Percentiles rank a stretch among this genome's conserved stretches.
These are phyloP conservation scores for Chaetoscypha palmicola DNA, from an alignment of 2,329 filamentous ascomycete genomes.

Conservation along the genomic window DNA sequence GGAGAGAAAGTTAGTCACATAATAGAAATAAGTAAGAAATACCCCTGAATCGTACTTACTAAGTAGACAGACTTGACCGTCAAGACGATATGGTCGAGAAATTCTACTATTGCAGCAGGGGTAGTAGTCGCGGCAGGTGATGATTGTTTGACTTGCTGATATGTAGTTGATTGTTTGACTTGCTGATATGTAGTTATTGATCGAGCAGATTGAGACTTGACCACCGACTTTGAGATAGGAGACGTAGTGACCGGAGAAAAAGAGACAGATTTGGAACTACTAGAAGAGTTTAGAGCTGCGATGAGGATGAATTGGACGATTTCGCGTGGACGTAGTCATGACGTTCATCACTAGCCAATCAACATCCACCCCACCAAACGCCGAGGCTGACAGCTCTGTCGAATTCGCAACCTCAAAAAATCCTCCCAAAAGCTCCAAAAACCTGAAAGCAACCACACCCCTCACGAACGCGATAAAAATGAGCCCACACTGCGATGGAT, in stretches of 20 bases:
- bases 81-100: conserved; percentile 53
- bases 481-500: conserved; percentile 15
- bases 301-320: no score
- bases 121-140: background rate
- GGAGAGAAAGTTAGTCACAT: no score
- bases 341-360: background rate
- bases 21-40: conserved; percentile 40
- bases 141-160: background rate
- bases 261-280: no score
- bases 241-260: background rate
- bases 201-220: no score
- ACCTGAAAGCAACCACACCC: background rate
- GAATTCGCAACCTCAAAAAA: background rate
- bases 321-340: no score
- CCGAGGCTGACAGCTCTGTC: background rate
- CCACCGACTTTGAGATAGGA: background rate
- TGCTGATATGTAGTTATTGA: background rate
- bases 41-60: conserved; percentile 51
- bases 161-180: background rate
- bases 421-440: conserved; percentile 5
- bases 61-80: conserved; percentile 45
- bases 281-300: no score
- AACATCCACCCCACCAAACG: background rate
- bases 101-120: conserved; percentile 20
- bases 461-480: conserved; percentile 9